Evolutionary conservation across 495 filamentous ascomycete species (phyloP).

Genomic region (Cenococcum geophilum): DNA sequence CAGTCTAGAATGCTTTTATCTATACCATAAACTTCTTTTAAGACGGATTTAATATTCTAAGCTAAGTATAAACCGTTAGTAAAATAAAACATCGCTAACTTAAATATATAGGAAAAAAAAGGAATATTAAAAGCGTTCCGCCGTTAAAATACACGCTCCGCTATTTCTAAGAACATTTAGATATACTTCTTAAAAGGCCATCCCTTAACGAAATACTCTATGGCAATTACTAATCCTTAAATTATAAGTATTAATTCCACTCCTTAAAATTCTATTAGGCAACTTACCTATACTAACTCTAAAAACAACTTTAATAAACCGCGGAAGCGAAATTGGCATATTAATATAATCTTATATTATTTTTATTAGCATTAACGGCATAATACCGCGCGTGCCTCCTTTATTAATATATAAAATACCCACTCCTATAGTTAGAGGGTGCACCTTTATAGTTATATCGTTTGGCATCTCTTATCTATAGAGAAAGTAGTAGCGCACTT

Average conservation of each 20-base stretch:
- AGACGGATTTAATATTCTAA: too few relatives aligned
- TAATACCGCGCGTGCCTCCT: conserved; percentile 27
- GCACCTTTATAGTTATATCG: conserved; percentile 19
- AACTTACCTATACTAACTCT: too few relatives aligned
- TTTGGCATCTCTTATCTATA: conserved; percentile 18
- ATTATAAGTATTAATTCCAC: too few relatives aligned
- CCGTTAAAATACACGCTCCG: conserved; percentile 16
- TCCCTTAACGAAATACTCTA: conserved; percentile 23
- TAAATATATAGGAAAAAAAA: conserved; percentile 11
- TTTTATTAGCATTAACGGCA: conserved; percentile 22
- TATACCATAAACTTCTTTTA: too few relatives aligned
- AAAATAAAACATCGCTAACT: conserved; percentile 19
- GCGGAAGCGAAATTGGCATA: conserved; percentile 21
- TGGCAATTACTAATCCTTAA: conserved; percentile 16
- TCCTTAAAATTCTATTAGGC: too few relatives aligned
- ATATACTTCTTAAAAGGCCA: conserved; percentile 22
- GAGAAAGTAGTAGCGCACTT: conserved; percentile 22
- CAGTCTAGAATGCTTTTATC: conserved; percentile 20
- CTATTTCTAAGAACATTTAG: conserved; percentile 20
- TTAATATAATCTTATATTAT: conserved; percentile 20
- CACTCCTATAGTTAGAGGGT: conserved; percentile 30
- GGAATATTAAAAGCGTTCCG: conserved; percentile 5
- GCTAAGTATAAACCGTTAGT: too few relatives aligned
- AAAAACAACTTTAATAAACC: conserved; percentile 28
- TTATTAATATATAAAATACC: conserved; percentile 30